Evolutionary conservation across 2,329 filamentous ascomycete species (phyloP), one percentile per base, ranked within the genome.

Genomic region (Cryphonectria nitschkei): DNA sequence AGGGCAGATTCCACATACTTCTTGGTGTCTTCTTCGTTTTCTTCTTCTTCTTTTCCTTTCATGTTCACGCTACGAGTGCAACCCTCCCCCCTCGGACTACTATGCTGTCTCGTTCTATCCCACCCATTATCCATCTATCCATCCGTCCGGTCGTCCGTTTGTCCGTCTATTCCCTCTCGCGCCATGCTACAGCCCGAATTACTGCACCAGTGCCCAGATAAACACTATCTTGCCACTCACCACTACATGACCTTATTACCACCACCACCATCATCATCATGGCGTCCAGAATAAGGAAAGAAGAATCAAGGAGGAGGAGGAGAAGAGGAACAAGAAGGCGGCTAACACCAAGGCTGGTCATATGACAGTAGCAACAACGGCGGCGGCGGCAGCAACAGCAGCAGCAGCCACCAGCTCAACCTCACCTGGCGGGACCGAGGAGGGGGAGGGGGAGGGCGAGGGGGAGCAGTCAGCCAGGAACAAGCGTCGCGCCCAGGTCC

Each of bases 401-500:
- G 7, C 29, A 32, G 29, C 2, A 13, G 14, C 34, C 60, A 19
- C 39, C 22, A n/a, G 2, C 16, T 14, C 34, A n/a, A 7, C 11
- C 60, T 26, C 22, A 16, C n/a, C 63, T 8, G 66, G 60, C 22
- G 54, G 69, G 54, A 65, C 39, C 43, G 60, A 65, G 16, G 34
- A 34, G 34, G 34, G 34, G 34, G 34, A 34, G 3, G 34, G 34
- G 34, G 71, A 68, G 46, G 46, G 41, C 29, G 56, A 73, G 50
- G 46, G 39, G 34, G 52, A 73, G 19, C 67, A 71, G 54, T 71
- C 72, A 4, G 71, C 76, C 9, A 74, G 78, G 74, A 80, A 82
- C 68, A 86, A 85, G 76, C 83, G 86, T 5, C 82, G 86, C 0
- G 82, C 83, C 3, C 86, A 88, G 73, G 86, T 88, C 67, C 79